Evolutionary conservation across 73 alveolate genomes (phyloP), one percentile per base, ranked within the genome.

Genomic region (Symbiodinium natans): DNA sequence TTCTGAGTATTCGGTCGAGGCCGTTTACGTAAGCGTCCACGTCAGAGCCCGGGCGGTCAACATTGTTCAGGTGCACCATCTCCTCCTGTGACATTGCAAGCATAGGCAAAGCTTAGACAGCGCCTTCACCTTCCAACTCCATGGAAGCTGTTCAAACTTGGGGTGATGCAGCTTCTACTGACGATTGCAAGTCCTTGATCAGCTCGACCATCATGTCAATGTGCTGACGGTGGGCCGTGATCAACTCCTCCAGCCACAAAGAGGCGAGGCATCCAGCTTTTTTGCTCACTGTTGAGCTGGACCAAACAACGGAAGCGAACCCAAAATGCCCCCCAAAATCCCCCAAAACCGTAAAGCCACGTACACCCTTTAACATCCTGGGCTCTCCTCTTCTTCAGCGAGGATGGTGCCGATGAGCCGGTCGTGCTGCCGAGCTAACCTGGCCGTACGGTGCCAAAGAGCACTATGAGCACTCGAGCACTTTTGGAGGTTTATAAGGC

Each of bases 11-110:
- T 48, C 99, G 99, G 94, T 99, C 99, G 82, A 99, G 99, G 83
- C 99, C 99, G 40, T 99, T 59, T 34, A 99, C 99, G 95, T 99
- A 99, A 94, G 99, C 99, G 68, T 99, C 99, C 42, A 99, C 99
- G 99, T 99, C 99, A 77, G 99, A 99, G 99, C 99, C 99, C 34
- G 99, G 99, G 94, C 99, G 99, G 95, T 99, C 99, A 34, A 99
- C 99, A 97, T 99, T 99, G 99, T 99, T 99, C 97, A 99, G 87
- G 59, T 99, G 99, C 99, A 98, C 99, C 99, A 99, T 99, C 99
- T 99, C 99, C 99, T 99, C 98, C 90, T 90, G 96, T 0, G 27
- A 17, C 38, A 73, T n/a, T n/a, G n/a, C n/a, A n/a, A n/a, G n/a
- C n/a, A n/a, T n/a, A n/a, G n/a, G n/a, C 86, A 68, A 82, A 83